phyloP scores from a whole-genome alignment of 148 eudicot species.

The Talinum fruticosum region DNA sequence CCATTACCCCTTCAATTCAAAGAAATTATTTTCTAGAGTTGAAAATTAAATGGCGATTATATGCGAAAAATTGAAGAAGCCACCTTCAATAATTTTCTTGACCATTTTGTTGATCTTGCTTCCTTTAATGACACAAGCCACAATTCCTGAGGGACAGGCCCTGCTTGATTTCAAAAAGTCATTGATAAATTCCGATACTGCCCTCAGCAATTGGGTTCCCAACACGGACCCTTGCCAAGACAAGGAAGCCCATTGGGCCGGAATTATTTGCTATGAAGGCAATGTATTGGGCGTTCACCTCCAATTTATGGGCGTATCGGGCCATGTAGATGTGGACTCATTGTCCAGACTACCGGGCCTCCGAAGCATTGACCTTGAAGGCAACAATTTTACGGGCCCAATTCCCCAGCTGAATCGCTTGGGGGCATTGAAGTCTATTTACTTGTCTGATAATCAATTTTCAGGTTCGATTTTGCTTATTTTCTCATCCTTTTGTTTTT shows the following conservation, averaged over 20 bases:
- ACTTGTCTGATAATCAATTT: slow-evolving; percentile 53
- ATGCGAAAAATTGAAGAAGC: neutral
- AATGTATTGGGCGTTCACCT: slow-evolving; percentile 43
- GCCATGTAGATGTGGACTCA: slow-evolving; percentile 51
- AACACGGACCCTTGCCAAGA: slow-evolving; percentile 44
- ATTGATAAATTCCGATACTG: slow-evolving; percentile 28
- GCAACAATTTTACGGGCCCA: slow-evolving; percentile 60
- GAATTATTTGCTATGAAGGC: slow-evolving; percentile 48
- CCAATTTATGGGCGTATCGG: slow-evolving; percentile 53
- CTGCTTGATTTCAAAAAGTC: slow-evolving; percentile 49
- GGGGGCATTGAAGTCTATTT: slow-evolving; percentile 52
- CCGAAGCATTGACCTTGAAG: slow-evolving; percentile 42
- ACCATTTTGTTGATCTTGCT: slow-evolving; percentile 26
- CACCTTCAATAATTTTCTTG: neutral
- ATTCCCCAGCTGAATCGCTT: slow-evolving; percentile 54
- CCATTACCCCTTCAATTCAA: neutral
- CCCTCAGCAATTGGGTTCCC: slow-evolving; percentile 49
- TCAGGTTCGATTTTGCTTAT: neutral
- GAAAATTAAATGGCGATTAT: slow-evolving; percentile 25
- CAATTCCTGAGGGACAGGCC: slow-evolving; percentile 46
- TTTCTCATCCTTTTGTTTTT: neutral
- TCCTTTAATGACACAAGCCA: slow-evolving; percentile 12
- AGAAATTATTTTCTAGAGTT: neutral
- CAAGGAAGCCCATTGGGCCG: slow-evolving; percentile 38
- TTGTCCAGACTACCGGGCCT: slow-evolving; percentile 41